Base-by-base conservation (phyloP, 352 stramenopile species). In the Saprolegnia parasitica region DNA sequence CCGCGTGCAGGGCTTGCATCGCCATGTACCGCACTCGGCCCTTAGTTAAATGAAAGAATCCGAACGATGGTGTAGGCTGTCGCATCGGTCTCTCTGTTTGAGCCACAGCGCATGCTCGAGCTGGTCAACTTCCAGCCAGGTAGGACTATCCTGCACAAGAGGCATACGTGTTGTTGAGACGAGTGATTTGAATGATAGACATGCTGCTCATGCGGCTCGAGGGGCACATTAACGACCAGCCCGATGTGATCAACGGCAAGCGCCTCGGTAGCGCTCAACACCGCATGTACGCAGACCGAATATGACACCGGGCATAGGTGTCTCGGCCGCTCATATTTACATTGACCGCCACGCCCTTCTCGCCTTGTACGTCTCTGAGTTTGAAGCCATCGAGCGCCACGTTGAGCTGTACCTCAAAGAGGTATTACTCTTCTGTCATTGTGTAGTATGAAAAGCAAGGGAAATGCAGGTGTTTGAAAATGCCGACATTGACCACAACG, bases 401-500 rank as follows among this genome's bases (percentile, higher is more conserved):
- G 50, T 65, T 10, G 32, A 65, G 16, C 18, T 52, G 16, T 18
- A 65, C 21, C 50, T 65, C n/a, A 29, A 52, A 15, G 18, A 35
- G 56, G 56, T 65, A n/a, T n/a, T n/a, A n/a, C n/a, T n/a, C n/a
- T n/a, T n/a, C n/a, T n/a, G n/a, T n/a, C n/a, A n/a, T n/a, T n/a
- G n/a, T n/a, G n/a, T n/a, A n/a, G n/a, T n/a, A n/a, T n/a, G n/a
- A n/a, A n/a, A n/a, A n/a, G n/a, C n/a, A n/a, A n/a, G n/a, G n/a
- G n/a, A n/a, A n/a, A n/a, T 6, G 10, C 52, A 65, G 56, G 56
- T 26, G 18, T 65, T 65, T 40, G 4, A 65, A 21, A 35, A 21
- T 29, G 56, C 56, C 3, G 56, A 65, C 56, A 50, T 65, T 50
- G 56, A 65, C 56, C 29, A 65, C 4, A 65, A 65, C 35, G 56